Evolutionary conservation across 257 asterid genomes (phyloP), one percentile per base, ranked within the genome.

Genomic region (Paraleonurus japonicus): DNA sequence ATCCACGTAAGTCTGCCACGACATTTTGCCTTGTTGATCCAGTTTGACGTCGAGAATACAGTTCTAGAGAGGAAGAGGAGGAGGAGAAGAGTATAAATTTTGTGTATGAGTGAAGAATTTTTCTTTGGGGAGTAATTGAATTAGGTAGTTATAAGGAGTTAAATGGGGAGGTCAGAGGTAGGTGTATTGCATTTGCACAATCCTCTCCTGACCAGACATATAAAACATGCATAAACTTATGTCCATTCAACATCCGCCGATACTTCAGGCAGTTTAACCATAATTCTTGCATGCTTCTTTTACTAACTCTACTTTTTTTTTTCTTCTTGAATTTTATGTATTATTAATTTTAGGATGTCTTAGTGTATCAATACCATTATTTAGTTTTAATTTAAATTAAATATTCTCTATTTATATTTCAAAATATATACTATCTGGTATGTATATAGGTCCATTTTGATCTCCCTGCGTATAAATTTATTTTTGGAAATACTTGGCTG

Each of bases 1-100:
- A 45, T 86, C 88, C 0, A 86, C 91, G 11, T 86, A 83, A 1
- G 85, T 77, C 76, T 86, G 91, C 91, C 87, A 86, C 79, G 91
- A 86, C 91, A 86, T 83, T 77, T 75, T 83, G 11, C 5, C 2
- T 3, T 59, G 65, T 10, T 59, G 39, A 28, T 28, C 65, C 65
- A 59, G 39, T 22, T 59, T 59, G 63, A 7, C 9, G 54, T n/a
- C 22, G 20, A 16, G 16, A 2, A 2, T n/a, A n/a, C n/a, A n/a
- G n/a, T n/a, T n/a, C n/a, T n/a, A n/a, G n/a, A n/a, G n/a, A n/a
- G n/a, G n/a, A n/a, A n/a, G n/a, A n/a, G n/a, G n/a, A n/a, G n/a
- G n/a, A n/a, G n/a, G n/a, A n/a, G n/a, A n/a, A n/a, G n/a, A n/a
- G 13, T 32, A 32, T 4, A 32, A 3, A 32, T 32, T 0, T 32